Conservation (phyloP, 768 basidiomycete genomes). For the Imleria badia region DNA sequence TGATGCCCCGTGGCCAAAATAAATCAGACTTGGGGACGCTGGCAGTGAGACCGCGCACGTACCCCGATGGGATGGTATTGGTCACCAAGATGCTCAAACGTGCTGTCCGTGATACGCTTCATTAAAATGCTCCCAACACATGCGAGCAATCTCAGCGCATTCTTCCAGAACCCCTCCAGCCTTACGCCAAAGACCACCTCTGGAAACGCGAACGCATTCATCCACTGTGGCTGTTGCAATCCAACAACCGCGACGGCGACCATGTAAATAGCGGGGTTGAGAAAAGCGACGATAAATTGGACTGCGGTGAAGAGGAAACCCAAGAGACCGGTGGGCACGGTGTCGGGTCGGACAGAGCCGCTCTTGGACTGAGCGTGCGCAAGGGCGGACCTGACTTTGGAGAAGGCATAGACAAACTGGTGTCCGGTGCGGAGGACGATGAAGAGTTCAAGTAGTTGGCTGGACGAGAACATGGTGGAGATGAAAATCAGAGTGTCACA, state of each 20-base stretch:
- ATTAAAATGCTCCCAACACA: not conserved
- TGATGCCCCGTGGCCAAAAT: not conserved
- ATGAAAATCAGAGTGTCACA: not conserved
- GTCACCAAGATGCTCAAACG: slow-evolving; percentile 3
- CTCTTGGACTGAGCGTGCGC: slow-evolving; percentile 1
- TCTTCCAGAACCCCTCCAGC: not conserved
- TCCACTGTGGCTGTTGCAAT: slow-evolving; percentile 9
- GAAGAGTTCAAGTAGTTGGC: slow-evolving; percentile 3
- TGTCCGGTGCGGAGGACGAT: slow-evolving; percentile 1
- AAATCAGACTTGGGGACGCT: not conserved
- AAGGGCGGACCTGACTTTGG: not conserved
- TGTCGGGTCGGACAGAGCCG: slow-evolving; percentile 3
- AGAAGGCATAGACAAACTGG: not conserved
- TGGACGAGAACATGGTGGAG: slow-evolving; percentile 2
- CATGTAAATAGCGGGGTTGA: not conserved
- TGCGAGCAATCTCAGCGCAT: not conserved
- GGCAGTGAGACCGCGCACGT: not conserved
- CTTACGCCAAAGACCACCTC: not conserved
- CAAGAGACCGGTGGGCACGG: not conserved
- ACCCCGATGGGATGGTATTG: slow-evolving; percentile 12
- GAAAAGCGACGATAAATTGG: not conserved
- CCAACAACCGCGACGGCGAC: not conserved
- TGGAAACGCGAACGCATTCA: not conserved
- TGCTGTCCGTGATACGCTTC: not conserved
- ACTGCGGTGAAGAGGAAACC: not conserved